These are phyloP conservation scores for Fusarium tricinctum DNA, from an alignment of 2,329 filamentous ascomycete genomes.

Conservation along the genomic window DNA sequence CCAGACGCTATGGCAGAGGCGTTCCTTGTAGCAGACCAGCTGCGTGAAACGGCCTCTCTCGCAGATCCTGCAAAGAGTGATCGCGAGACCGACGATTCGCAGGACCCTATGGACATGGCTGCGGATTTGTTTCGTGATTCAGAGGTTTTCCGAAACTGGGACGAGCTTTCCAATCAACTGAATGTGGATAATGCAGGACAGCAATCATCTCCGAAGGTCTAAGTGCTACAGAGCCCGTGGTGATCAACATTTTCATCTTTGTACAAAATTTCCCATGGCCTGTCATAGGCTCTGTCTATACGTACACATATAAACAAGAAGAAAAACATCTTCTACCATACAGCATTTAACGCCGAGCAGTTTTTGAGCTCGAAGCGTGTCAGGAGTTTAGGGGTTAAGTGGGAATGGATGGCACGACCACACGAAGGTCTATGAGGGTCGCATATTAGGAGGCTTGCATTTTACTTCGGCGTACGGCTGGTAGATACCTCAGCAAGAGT, in stretches of 20 bases:
- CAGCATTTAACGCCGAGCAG: slow-evolving; percentile 3
- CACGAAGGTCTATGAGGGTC: slow-evolving; percentile 2
- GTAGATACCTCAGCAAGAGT: slow-evolving; percentile 38
- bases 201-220: slow-evolving; percentile 24
- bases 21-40: slow-evolving; percentile 46
- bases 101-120: slow-evolving; percentile 55
- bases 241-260: slow-evolving; percentile 21
- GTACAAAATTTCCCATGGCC: not conserved
- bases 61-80: slow-evolving; percentile 26
- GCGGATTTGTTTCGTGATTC: slow-evolving; percentile 55
- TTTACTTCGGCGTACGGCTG: slow-evolving; percentile 28
- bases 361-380: slow-evolving; percentile 6
- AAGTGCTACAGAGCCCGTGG: slow-evolving; percentile 49
- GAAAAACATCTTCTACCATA: not conserved
- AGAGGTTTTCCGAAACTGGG: not conserved
- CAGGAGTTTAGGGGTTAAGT: slow-evolving; percentile 32
- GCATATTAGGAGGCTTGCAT: slow-evolving; percentile 17
- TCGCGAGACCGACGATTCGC: slow-evolving; percentile 39
- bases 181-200: not conserved
- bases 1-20: slow-evolving; percentile 47
- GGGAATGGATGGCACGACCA: slow-evolving; percentile 30
- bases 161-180: not conserved
- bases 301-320: not conserved
- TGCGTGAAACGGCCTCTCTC: slow-evolving; percentile 17
- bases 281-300: not conserved